phyloP scores from a whole-genome alignment of 2,329 filamentous ascomycete species.

The Ophiostoma quercus region DNA sequence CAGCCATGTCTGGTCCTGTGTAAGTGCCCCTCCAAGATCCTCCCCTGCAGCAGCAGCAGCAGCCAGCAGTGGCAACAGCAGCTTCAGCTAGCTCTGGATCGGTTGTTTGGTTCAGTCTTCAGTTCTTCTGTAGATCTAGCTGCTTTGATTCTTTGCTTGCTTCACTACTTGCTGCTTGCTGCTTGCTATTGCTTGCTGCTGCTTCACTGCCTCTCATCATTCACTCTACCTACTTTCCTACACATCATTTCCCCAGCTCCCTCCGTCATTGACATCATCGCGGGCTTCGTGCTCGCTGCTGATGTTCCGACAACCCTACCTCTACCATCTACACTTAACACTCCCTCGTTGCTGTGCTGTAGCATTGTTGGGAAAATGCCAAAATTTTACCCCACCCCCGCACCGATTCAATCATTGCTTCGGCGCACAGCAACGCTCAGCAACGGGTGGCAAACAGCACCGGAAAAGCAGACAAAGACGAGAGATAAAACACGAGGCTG shows the following conservation, averaged over 20 bases:
- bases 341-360: slow-evolving; percentile 18
- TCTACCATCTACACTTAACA: not conserved
- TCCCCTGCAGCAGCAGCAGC: slow-evolving; percentile 15
- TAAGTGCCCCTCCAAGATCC: slow-evolving; percentile 44
- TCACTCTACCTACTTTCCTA: not conserved
- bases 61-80: not conserved
- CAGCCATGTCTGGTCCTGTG: slow-evolving; percentile 60
- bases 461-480: not conserved
- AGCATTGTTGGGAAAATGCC: slow-evolving; percentile 2
- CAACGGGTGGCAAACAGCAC: slow-evolving; percentile 10
- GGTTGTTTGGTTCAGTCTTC: not conserved
- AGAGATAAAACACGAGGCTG: not conserved
- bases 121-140: not conserved
- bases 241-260: not conserved
- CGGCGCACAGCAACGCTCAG: not conserved
- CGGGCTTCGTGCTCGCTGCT: not conserved
- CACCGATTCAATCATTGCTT: slow-evolving; percentile 20
- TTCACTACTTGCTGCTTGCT: not conserved
- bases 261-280: not conserved
- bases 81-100: not conserved
- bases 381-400: slow-evolving; percentile 28
- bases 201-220: not conserved
- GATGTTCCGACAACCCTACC: not conserved
- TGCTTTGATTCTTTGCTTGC: not conserved
- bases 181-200: not conserved